A percentile compares a stretch with the other conserved stretches of the same genome.
phyloP scores from a whole-genome alignment of 1,284 basidiomycete species.

The Pseudozyma hubeiensis region DNA sequence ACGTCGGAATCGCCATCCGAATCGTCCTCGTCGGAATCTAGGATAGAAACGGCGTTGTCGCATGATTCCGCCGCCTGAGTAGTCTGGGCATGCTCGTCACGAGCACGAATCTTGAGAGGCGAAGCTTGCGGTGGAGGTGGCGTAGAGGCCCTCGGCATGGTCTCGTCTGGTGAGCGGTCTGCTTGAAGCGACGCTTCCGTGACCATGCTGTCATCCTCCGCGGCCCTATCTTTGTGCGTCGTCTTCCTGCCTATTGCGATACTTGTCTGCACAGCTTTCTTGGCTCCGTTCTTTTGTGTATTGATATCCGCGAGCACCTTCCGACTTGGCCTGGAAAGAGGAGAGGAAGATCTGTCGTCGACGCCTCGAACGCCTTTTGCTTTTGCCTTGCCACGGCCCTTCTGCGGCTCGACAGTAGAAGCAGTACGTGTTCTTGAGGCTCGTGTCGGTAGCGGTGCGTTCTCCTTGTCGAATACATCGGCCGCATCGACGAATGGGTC shows the following conservation, averaged over 20 bases:
- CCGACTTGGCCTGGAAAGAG: constrained; percentile 14
- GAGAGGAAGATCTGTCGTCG: constrained; percentile 6
- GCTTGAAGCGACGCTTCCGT: constrained; percentile 11
- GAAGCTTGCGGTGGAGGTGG: constrained; percentile 24
- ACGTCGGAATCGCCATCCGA: constrained; percentile 22
- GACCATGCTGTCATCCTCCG: constrained; percentile 45
- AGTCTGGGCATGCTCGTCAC: not conserved
- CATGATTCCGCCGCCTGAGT: not conserved
- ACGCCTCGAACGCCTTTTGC: constrained; percentile 14
- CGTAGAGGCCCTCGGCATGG: constrained; percentile 42
- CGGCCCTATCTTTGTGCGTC: constrained; percentile 1
- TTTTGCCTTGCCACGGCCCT: constrained; percentile 31
- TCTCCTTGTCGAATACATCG: constrained; percentile 45
- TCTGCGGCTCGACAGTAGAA: constrained; percentile 24
- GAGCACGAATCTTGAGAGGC: constrained; percentile 9
- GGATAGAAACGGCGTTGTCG: constrained; percentile 14
- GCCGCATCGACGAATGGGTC: constrained; percentile 23
- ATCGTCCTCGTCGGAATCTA: constrained; percentile 34
- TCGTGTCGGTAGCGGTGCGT: constrained; percentile 25
- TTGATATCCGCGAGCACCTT: constrained; percentile 40
- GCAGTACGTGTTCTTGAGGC: constrained; percentile 24
- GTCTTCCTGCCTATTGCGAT: constrained; percentile 7
- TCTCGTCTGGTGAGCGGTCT: constrained; percentile 3
- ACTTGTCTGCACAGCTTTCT: not conserved
- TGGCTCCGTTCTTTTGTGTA: constrained; percentile 3